These are phyloP conservation scores for Carallia pectinifolia DNA, from an alignment of 345 rosid genomes.

Conservation along the genomic window DNA sequence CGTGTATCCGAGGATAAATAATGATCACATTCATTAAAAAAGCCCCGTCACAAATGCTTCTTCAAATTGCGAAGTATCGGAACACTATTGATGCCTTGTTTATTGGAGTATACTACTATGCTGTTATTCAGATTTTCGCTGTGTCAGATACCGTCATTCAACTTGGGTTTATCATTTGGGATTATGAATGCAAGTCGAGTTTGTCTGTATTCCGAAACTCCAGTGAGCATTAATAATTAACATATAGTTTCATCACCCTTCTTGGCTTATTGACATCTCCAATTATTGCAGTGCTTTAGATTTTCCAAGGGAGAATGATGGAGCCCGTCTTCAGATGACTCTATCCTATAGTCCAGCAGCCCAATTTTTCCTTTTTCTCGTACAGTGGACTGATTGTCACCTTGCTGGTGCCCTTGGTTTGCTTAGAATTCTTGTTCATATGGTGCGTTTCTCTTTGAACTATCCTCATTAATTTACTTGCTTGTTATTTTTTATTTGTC, in stretches of 20 bases:
- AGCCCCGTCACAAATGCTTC: too few relatives aligned
- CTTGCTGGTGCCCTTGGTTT: slow-evolving; percentile 88
- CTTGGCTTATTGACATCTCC: not conserved
- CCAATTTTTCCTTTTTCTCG: slow-evolving; percentile 77
- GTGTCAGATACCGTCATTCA: too few relatives aligned
- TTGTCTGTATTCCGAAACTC: not conserved
- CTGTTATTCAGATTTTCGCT: not conserved
- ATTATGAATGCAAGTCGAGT: not conserved
- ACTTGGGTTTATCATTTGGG: not conserved
- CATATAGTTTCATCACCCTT: not conserved
- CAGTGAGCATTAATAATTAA: not conserved
- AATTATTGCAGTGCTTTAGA: slow-evolving; percentile 21
- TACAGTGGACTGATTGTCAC: slow-evolving; percentile 92
- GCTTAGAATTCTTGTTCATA: slow-evolving; percentile 59
- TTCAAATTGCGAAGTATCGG: too few relatives aligned
- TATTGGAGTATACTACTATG: not conserved
- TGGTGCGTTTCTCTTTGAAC: not conserved
- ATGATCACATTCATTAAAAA: too few relatives aligned
- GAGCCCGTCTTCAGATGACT: slow-evolving; percentile 31
- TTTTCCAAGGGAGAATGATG: slow-evolving; percentile 27
- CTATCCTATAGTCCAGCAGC: slow-evolving; percentile 62
- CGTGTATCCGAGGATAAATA: too few relatives aligned
- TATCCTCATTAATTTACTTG: not conserved
- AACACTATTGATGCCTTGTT: too few relatives aligned
- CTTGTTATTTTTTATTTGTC: not conserved